Percentiles rank a stretch among this genome's conserved stretches.
These are phyloP conservation scores for Domatiomyces catenatus DNA, from an alignment of 2,329 filamentous ascomycete genomes.

Conservation along the genomic window DNA sequence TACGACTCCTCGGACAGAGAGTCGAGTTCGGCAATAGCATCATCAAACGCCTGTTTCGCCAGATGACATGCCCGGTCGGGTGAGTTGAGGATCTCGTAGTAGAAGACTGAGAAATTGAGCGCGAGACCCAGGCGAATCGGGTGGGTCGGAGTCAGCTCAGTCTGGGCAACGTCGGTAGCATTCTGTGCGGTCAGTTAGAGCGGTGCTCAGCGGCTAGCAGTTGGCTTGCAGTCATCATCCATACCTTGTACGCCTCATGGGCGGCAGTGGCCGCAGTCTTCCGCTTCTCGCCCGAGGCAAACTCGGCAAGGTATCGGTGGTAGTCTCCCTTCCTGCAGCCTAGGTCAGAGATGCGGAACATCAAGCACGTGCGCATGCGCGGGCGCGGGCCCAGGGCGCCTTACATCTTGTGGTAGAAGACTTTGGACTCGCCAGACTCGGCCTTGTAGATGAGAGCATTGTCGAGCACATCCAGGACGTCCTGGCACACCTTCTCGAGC, in stretches of 20 bases:
- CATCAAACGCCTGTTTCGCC: slow-evolving; percentile 97
- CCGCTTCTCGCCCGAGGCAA: slow-evolving; percentile 81
- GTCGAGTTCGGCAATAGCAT: slow-evolving; percentile 96
- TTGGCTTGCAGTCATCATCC: neutral
- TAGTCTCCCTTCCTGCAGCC: slow-evolving; percentile 79
- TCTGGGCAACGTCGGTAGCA: slow-evolving; percentile 95
- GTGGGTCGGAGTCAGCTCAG: slow-evolving; percentile 91
- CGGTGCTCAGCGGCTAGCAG: neutral
- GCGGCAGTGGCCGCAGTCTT: slow-evolving; percentile 74
- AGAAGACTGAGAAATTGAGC: slow-evolving; percentile 98
- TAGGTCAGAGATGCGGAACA: slow-evolving; percentile 5
- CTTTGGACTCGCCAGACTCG: slow-evolving; percentile 94
- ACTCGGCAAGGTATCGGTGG: slow-evolving; percentile 89
- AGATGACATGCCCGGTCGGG: slow-evolving; percentile 95
- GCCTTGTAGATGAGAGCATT: slow-evolving; percentile 88
- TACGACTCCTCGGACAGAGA: slow-evolving; percentile 95
- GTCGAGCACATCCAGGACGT: slow-evolving; percentile 90
- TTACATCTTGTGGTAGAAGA: slow-evolving; percentile 99
- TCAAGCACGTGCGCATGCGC: neutral
- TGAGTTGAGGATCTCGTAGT: slow-evolving; percentile 98
- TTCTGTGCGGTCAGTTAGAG: slow-evolving; percentile 40
- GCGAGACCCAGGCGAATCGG: slow-evolving; percentile 95
- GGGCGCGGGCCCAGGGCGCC: slow-evolving; percentile 20
- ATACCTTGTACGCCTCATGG: slow-evolving; percentile 94
- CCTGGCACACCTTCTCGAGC: slow-evolving; percentile 95